Conservation (phyloP, 257 asterid genomes). For the Henckelia pumila region DNA sequence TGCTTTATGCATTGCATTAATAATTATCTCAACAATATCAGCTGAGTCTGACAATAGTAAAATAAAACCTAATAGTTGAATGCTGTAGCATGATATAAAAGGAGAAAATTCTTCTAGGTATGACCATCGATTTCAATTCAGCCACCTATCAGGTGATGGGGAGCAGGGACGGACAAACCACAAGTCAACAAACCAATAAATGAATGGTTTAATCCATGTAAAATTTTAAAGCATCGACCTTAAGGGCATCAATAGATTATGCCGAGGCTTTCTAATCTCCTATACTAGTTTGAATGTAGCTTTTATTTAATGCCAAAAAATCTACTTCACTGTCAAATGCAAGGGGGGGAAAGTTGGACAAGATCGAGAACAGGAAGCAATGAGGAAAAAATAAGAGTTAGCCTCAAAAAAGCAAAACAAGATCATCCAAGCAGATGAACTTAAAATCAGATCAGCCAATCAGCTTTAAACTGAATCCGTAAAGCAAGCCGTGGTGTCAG, state of each 20-base stretch:
- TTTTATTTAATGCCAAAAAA: neutral
- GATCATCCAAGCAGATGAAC: neutral
- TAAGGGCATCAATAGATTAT: neutral
- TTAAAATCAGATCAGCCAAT: neutral
- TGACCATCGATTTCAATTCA: neutral
- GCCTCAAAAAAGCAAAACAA: neutral
- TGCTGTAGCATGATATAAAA: neutral
- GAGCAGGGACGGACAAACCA: neutral
- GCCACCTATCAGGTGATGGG: neutral
- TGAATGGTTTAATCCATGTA: neutral
- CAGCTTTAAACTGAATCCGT: neutral
- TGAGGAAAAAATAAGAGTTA: neutral
- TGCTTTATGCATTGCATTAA: neutral
- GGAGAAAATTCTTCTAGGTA: neutral
- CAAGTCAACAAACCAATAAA: slow-evolving; percentile 1
- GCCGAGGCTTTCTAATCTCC: neutral
- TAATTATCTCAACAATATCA: neutral
- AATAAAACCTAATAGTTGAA: neutral
- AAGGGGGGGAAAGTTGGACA: neutral
- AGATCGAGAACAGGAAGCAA: neutral
- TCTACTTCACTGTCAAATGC: neutral
- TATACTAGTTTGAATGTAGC: neutral
- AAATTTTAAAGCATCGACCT: neutral
- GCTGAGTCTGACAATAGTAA: neutral
- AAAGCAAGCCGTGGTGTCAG: neutral